phyloP scores from a whole-genome alignment of 23 red algal species.

The Gracilaria vermiculophylla region DNA sequence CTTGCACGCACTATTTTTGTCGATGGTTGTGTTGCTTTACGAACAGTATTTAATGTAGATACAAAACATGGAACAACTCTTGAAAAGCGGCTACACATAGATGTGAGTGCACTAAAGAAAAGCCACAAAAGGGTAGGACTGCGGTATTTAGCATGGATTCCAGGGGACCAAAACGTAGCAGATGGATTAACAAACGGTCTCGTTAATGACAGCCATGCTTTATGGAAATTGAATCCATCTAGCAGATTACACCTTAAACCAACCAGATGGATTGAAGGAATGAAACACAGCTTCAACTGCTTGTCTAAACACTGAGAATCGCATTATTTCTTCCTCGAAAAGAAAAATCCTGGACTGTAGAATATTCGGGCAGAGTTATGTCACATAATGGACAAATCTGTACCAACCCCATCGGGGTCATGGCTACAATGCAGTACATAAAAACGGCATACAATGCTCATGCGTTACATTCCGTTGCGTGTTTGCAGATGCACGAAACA shows the following conservation, averaged over 20 bases:
- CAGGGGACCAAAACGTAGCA: not conserved
- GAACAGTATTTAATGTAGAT: conserved; percentile 36
- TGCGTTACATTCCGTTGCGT: too few relatives aligned
- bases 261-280: not conserved
- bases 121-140: conserved; percentile 17
- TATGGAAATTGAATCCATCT: not conserved
- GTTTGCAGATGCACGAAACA: too few relatives aligned
- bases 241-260: not conserved
- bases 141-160: conserved; percentile 21
- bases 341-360: not conserved
- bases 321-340: not conserved
- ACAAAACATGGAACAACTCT: not conserved
- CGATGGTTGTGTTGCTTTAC: conserved; percentile 30
- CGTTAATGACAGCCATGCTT: too few relatives aligned
- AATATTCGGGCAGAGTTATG: too few relatives aligned
- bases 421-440: too few relatives aligned
- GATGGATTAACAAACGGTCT: conserved; percentile 2
- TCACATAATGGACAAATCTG: too few relatives aligned
- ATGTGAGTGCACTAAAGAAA: conserved; percentile 2
- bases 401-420: too few relatives aligned
- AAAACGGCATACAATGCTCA: too few relatives aligned
- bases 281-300: too few relatives aligned
- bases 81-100: conserved; percentile 30
- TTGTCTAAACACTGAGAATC: too few relatives aligned
- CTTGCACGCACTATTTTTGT: not conserved